Conservation (phyloP, 345 rosid species). For the Camelina sativa region DNA sequence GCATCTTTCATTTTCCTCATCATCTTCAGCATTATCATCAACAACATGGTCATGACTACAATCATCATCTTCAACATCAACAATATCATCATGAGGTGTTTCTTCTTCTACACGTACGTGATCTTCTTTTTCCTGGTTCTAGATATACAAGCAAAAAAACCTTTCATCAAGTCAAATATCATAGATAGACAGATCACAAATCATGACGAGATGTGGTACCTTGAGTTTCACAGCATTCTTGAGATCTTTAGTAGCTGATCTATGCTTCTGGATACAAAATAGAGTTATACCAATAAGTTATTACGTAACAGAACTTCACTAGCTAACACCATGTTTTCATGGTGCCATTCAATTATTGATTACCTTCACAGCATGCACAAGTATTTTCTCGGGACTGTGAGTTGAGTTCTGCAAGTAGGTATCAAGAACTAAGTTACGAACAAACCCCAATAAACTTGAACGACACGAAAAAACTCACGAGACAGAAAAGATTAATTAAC, state of each 20-base stretch:
- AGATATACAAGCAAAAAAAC: not conserved
- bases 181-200: not conserved
- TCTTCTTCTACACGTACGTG: slow-evolving; percentile 20
- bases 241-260: slow-evolving; percentile 22
- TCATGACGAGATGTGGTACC: slow-evolving; percentile 2
- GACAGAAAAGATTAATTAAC: not conserved
- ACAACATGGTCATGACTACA: slow-evolving; percentile 4
- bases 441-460: not conserved
- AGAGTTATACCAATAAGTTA: not conserved
- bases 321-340: not conserved
- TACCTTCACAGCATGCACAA: slow-evolving; percentile 34
- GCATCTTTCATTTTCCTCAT: slow-evolving; percentile 16
- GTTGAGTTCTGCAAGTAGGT: slow-evolving; percentile 19
- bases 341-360: not conserved
- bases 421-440: slow-evolving; percentile 6
- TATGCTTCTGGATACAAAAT: slow-evolving; percentile 22
- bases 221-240: slow-evolving; percentile 14
- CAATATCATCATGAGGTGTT: slow-evolving; percentile 11
- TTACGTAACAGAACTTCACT: not conserved
- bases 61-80: slow-evolving; percentile 19
- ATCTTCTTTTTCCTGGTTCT: slow-evolving; percentile 28
- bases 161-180: slow-evolving; percentile 5
- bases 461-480: not conserved
- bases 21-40: slow-evolving; percentile 26
- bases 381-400: slow-evolving; percentile 23